Evolutionary conservation across 257 asterid species (phyloP).

Genomic region (Linderniella brevidens): DNA sequence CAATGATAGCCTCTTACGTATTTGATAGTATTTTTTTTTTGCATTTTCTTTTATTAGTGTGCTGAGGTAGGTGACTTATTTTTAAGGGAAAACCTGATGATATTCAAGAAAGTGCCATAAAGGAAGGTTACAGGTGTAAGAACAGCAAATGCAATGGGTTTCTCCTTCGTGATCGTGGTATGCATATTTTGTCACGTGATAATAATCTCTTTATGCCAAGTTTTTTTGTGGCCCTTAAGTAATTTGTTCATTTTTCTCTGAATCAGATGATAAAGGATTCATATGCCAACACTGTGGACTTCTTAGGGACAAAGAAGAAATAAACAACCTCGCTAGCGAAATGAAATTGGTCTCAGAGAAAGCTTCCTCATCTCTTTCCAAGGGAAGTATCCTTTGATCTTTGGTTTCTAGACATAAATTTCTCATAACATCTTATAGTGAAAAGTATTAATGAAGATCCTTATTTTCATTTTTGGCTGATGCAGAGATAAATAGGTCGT

Average conservation of each 20-base stretch:
- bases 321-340: slow-evolving; percentile 24
- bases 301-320: slow-evolving; percentile 65
- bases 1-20: slow-evolving; percentile 5
- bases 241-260: slow-evolving; percentile 3
- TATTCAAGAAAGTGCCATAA: slow-evolving; percentile 69
- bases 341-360: slow-evolving; percentile 34
- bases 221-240: slow-evolving; percentile 1
- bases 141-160: slow-evolving; percentile 46
- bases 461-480: too few relatives aligned
- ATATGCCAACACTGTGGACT: slow-evolving; percentile 76
- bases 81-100: slow-evolving; percentile 58
- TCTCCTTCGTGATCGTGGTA: slow-evolving; percentile 62
- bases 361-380: slow-evolving; percentile 34
- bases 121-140: slow-evolving; percentile 86
- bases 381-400: slow-evolving; percentile 53
- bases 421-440: background rate
- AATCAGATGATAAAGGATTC: slow-evolving; percentile 60
- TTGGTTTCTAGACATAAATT: slow-evolving; percentile 5
- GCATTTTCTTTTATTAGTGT: too few relatives aligned
- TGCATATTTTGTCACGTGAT: background rate
- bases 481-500: background rate
- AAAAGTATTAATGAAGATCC: too few relatives aligned
- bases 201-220: slow-evolving; percentile 1
- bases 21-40: background rate
- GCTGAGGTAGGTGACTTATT: slow-evolving; percentile 8